These are phyloP conservation scores for Nothopassalora personata DNA, from an alignment of 2,329 filamentous ascomycete species.

Conservation along the genomic window DNA sequence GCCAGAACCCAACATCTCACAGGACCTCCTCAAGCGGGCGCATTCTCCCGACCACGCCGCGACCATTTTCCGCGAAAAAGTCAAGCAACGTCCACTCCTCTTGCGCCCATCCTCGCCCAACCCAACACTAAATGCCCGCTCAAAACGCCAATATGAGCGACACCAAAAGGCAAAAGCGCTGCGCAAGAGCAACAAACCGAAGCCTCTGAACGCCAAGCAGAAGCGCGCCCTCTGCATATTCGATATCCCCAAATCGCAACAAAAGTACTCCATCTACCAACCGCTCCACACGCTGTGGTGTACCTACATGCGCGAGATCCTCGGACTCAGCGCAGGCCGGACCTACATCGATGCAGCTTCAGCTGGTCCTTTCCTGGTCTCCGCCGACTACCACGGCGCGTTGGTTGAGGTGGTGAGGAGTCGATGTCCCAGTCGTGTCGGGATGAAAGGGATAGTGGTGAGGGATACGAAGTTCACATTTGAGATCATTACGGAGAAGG, in stretches of 20 bases:
- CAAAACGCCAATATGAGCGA: slow-evolving; percentile 34
- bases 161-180: slow-evolving; percentile 29
- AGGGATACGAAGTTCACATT: slow-evolving; percentile 83
- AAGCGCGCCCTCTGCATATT: slow-evolving; percentile 70
- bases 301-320: slow-evolving; percentile 75
- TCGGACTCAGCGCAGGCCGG: slow-evolving; percentile 49
- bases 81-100: slow-evolving; percentile 74
- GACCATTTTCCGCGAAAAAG: slow-evolving; percentile 73
- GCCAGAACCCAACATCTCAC: slow-evolving; percentile 32
- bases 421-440: slow-evolving; percentile 73
- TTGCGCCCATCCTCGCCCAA: slow-evolving; percentile 70
- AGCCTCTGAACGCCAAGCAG: slow-evolving; percentile 72
- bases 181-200: slow-evolving; percentile 47
- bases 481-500: slow-evolving; percentile 69
- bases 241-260: slow-evolving; percentile 63
- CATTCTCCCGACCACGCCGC: slow-evolving; percentile 68
- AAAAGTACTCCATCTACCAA: slow-evolving; percentile 70
- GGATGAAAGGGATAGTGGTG: slow-evolving; percentile 78
- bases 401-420: slow-evolving; percentile 76
- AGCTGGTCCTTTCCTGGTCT: slow-evolving; percentile 67
- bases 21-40: slow-evolving; percentile 66
- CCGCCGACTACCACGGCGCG: slow-evolving; percentile 88
- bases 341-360: slow-evolving; percentile 53
- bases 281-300: slow-evolving; percentile 75
- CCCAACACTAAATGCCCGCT: slow-evolving; percentile 50